phyloP scores from a whole-genome alignment of 257 asterid species.

The Lycium ferocissimum region DNA sequence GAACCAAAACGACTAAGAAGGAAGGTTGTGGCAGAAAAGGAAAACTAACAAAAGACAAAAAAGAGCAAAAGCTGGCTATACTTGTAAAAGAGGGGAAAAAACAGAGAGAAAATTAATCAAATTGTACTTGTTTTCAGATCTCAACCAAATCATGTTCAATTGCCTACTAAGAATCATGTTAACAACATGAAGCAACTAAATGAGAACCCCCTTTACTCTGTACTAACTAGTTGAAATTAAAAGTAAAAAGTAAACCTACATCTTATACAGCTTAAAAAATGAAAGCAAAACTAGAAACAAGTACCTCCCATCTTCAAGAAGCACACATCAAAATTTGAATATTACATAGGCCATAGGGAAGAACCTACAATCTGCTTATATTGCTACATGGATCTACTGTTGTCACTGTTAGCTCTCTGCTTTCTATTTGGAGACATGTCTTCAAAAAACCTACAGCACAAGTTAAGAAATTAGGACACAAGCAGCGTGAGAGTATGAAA shows the following conservation, averaged over 20 bases:
- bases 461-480: conserved; percentile 12
- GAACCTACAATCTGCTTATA: neutral
- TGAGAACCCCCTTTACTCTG: neutral
- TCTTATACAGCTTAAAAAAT: neutral
- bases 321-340: conserved; percentile 7
- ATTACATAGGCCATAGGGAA: neutral
- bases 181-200: neutral
- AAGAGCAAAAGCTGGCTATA: neutral
- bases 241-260: neutral
- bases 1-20: too few species aligned
- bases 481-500: neutral
- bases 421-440: conserved; percentile 45
- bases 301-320: neutral
- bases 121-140: too few species aligned
- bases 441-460: conserved; percentile 48
- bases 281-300: neutral
- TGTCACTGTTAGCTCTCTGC: conserved; percentile 42
- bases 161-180: neutral
- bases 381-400: conserved; percentile 28
- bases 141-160: too few species aligned
- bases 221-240: neutral
- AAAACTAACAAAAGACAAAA: neutral
- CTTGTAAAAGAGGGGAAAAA: neutral
- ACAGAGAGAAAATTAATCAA: neutral
- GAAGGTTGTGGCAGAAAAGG: too few species aligned